Base-by-base conservation (phyloP, 2,329 filamentous ascomycete genomes). In the Aspergillus clavatus region DNA sequence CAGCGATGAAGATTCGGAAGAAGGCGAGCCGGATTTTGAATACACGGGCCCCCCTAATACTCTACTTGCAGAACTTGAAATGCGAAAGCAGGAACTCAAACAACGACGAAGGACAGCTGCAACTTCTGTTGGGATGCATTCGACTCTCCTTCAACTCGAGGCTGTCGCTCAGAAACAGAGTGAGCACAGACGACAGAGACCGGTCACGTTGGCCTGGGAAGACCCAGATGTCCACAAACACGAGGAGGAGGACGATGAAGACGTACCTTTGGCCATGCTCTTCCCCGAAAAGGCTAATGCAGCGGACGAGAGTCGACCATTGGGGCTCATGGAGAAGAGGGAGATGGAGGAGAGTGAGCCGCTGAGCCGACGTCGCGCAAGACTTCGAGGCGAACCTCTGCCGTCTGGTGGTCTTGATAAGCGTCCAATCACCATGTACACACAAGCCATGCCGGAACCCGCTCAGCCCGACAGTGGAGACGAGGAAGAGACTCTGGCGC, bases 311-410 rank as follows among this genome's bases (percentile, higher is more conserved):
- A 57, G 61, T 36, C 61, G 68, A 23, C 72, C 73, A 1, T 43
- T 73, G 22, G 73, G 73, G n/a, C 59, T 76, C 7, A 68, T 76
- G 59, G 72, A 94, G 61, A 82, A 81, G 57, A 82, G 88, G 38
- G 85, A 94, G 47, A 72, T 93, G 53, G 93, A 98, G 63, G 93
- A 98, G 59, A 93, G 89, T 44, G 93, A 97, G 63, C 90, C 93
- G 0, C 73, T 96, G 16, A 89, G 86, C 57, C 78, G 78, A 29
- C 83, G 90, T 2, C 82, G 87, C 38, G 86, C 84, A 31, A 79
- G 90, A 45, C 75, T 96, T 5, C 78, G 84, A 35, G 87, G 87
- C 28, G 75, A 78, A 35, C 67, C 69, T 0, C 62, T 70, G 3
- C 3, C 55, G 57, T 7, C 54, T 54, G 10, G 63, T 70, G 5